These are phyloP conservation scores for Gentiana dahurica DNA, from an alignment of 257 asterid genomes.

Conservation along the genomic window DNA sequence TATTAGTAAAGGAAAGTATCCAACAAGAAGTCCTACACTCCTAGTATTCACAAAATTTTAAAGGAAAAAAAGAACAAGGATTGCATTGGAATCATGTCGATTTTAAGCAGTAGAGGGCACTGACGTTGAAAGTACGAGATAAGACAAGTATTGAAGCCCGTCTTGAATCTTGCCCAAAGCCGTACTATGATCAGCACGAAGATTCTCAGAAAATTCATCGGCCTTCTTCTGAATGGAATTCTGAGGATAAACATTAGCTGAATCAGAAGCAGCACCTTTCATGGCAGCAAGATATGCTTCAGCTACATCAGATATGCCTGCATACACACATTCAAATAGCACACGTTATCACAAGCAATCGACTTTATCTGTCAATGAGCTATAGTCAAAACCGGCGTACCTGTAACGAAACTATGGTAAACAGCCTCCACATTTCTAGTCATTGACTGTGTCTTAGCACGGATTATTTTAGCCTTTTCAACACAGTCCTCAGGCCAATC, in stretches of 20 bases:
- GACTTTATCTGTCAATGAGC: no score
- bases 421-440: slow-evolving; percentile 62
- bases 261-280: slow-evolving; percentile 38
- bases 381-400: slow-evolving; percentile 26
- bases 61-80: neutral
- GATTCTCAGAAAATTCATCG: slow-evolving; percentile 39
- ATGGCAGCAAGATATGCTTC: slow-evolving; percentile 70
- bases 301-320: slow-evolving; percentile 88
- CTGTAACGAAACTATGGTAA: slow-evolving; percentile 65
- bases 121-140: slow-evolving; percentile 59
- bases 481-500: slow-evolving; percentile 91
- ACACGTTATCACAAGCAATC: neutral
- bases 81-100: neutral
- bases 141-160: slow-evolving; percentile 63
- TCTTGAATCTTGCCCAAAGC: slow-evolving; percentile 78
- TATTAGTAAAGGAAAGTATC: slow-evolving; percentile 2
- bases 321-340: slow-evolving; percentile 6
- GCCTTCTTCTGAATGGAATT: slow-evolving; percentile 65
- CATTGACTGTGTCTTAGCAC: slow-evolving; percentile 51
- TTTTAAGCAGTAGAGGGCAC: slow-evolving; percentile 51
- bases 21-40: neutral
- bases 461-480: slow-evolving; percentile 73
- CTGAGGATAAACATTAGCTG: slow-evolving; percentile 27
- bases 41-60: slow-evolving; percentile 35
- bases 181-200: slow-evolving; percentile 50